Evolutionary conservation across 352 stramenopile genomes (phyloP), one percentile per base, ranked within the genome.

Genomic region (Globisporangium nodosum): DNA sequence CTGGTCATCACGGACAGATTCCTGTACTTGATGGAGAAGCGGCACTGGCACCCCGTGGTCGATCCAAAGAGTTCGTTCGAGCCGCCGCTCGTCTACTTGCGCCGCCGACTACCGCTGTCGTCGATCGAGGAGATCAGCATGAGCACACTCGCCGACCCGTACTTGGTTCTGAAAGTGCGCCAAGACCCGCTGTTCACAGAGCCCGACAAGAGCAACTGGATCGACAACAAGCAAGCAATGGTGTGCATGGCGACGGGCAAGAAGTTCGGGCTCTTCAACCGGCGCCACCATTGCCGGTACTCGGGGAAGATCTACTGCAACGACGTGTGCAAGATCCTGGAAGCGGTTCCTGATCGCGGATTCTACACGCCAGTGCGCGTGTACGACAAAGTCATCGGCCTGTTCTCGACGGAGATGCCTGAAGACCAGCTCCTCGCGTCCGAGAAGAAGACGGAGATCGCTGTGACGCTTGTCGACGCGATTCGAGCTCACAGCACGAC

Each of bases 391-490:
- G 66, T 84, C 0, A 82, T 95, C 49, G 86, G 86, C 0, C 74
- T 82, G 20, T 92, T 95, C 60, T 94, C 78, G 11, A 94, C 84
- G 0, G 86, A 95, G 51, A 81, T 92, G 66, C 64, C 68, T 18
- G 86, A 95, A 67, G 86, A 95, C 37, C 82, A 93, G 53, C 68
- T 92, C 16, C 69, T 93, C 6, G 30, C 73, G 24, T 92, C 77
- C 0, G 86, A 95, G 61, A 95, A 95, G 67, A 95, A 95, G 59
- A 93, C 86, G 0, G 86, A 95, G 61, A 90, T 95, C 30, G 82
- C 76, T 5, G 85, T 93, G 40, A 88, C 82, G n/a, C 69, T 94
- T 43, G 86, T 92, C 11, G 81, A 95, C 58, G 74, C 77, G 12
- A 89, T 92, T 52, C 81, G 81, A 5, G 66, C 65, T 2, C 61